phyloP scores from a whole-genome alignment of 345 rosid genomes.

The Eucalyptus marginata region DNA sequence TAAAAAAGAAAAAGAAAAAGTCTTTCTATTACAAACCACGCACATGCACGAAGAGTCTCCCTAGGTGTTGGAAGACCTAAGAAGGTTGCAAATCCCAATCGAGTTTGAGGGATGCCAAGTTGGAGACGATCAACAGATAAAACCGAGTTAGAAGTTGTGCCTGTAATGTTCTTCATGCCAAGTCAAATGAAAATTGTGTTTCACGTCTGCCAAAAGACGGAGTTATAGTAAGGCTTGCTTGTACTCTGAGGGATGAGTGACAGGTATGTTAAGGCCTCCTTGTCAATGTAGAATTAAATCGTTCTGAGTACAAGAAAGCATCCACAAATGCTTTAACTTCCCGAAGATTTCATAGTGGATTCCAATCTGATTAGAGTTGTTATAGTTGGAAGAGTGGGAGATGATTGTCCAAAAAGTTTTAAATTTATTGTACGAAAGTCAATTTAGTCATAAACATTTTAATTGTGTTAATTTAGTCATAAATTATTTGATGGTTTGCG shows the following conservation, averaged over 20 bases:
- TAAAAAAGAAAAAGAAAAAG: too few relatives aligned
- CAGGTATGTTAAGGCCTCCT: background rate
- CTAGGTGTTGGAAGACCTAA: background rate
- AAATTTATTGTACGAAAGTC: background rate
- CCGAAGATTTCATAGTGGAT: background rate
- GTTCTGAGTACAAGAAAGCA: background rate
- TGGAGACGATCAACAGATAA: background rate
- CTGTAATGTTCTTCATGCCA: background rate
- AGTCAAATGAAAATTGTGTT: background rate
- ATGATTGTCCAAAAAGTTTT: background rate
- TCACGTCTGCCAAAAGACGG: background rate
- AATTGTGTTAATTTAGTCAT: background rate
- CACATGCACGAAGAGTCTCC: background rate
- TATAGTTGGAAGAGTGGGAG: background rate
- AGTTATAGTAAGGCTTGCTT: background rate
- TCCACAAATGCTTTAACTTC: background rate
- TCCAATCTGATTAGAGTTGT: background rate
- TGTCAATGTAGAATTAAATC: background rate
- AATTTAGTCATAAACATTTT: fast-evolving
- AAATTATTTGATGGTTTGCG: background rate
- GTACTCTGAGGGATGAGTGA: background rate
- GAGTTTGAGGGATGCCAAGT: background rate
- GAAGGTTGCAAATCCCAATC: background rate
- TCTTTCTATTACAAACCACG: background rate
- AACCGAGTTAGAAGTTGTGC: background rate